These are phyloP conservation scores for Ceratonia siliqua DNA, from an alignment of 306 rosid genomes.

Conservation along the genomic window DNA sequence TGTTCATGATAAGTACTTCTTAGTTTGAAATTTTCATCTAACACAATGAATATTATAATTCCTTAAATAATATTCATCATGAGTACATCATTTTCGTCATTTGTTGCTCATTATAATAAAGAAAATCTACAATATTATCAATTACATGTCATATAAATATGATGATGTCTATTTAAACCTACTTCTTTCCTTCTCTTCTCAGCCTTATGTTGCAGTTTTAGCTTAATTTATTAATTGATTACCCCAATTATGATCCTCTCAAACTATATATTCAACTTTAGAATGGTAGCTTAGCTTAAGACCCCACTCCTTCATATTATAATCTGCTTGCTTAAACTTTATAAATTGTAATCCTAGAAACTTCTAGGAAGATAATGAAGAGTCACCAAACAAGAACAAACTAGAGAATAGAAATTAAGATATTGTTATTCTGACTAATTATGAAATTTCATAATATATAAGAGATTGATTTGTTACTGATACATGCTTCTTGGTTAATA, in stretches of 20 bases:
- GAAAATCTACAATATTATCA: not conserved
- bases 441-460: too few species aligned
- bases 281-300: too few species aligned
- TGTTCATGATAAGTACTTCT: too few species aligned
- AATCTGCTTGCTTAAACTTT: too few species aligned
- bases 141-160: conserved; percentile 6
- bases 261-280: too few species aligned
- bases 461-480: too few species aligned
- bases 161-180: conserved; percentile 17
- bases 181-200: not conserved
- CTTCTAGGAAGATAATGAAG: too few species aligned
- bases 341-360: too few species aligned
- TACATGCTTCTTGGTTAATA: too few species aligned
- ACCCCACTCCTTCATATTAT: too few species aligned
- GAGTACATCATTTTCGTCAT: conserved; percentile 35
- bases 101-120: conserved; percentile 19
- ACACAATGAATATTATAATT: not conserved
- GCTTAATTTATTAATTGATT: not conserved
- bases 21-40: not conserved
- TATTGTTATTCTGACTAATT: too few species aligned
- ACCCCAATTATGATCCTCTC: not conserved
- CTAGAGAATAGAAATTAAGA: conserved; percentile 5
- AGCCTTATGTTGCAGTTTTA: not conserved
- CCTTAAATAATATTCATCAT: conserved; percentile 31
- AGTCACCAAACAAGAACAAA: not conserved